phyloP scores from a whole-genome alignment of 169 alveolate species.

The Perkinsus olseni region DNA sequence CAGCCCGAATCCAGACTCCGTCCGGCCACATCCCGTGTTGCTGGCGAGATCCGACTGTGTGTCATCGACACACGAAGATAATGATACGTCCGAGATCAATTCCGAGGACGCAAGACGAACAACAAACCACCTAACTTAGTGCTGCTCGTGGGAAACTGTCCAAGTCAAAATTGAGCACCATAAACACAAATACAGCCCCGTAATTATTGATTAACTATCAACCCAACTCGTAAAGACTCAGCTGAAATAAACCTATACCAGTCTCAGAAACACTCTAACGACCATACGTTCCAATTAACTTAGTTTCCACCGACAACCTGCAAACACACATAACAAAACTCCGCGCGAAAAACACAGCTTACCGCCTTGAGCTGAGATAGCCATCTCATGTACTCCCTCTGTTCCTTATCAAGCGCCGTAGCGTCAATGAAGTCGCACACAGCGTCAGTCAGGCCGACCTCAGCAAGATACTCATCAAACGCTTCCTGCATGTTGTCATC shows the following conservation, averaged over 20 bases:
- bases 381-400: conserved; percentile 34
- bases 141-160: no score
- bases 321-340: no score
- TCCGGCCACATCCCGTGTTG: no score
- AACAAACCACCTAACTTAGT: no score
- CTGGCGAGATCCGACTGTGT: no score
- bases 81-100: no score
- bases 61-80: no score
- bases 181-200: no score
- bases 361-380: background rate
- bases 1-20: no score
- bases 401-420: conserved; percentile 66
- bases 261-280: background rate
- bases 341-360: background rate
- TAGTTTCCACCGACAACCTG: background rate
- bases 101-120: no score
- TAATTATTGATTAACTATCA: background rate
- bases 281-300: background rate
- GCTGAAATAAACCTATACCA: background rate
- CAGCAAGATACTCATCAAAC: conserved; percentile 62
- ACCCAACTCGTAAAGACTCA: background rate
- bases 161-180: no score
- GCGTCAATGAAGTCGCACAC: conserved; percentile 75
- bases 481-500: conserved; percentile 76
- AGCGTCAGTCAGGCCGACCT: conserved; percentile 67